Evolutionary conservation across 164 flowering plant genomes (phyloP).

Genomic region (Kingdonia uniflora): DNA sequence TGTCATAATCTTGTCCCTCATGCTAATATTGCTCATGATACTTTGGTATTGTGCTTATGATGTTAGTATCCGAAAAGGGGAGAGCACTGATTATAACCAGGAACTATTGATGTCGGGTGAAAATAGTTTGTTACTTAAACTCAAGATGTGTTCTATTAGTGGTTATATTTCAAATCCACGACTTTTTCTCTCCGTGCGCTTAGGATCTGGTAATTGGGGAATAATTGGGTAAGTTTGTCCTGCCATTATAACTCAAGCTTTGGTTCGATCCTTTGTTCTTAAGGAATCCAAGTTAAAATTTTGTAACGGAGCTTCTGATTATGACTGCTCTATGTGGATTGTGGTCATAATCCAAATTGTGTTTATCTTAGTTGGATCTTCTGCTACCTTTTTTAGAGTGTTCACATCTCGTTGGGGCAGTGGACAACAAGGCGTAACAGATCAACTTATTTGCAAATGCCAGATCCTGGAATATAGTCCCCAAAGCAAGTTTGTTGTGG

Average conservation of each 20-base stretch:
- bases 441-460: neutral
- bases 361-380: neutral
- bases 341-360: neutral
- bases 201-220: neutral
- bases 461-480: neutral
- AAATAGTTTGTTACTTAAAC: neutral
- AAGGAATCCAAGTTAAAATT: neutral
- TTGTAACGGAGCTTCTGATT: neutral
- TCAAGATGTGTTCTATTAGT: neutral
- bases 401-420: too few relatives aligned
- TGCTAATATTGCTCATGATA: slow-evolving; percentile 5
- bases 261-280: neutral
- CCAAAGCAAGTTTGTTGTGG: neutral
- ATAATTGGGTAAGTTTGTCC: neutral
- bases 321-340: neutral
- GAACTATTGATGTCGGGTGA: neutral
- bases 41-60: neutral
- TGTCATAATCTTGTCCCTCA: slow-evolving; percentile 2
- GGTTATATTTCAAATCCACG: neutral
- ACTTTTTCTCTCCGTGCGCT: neutral
- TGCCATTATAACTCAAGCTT: neutral
- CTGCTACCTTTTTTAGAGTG: neutral
- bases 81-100: neutral
- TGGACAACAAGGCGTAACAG: neutral
- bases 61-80: neutral